These are phyloP conservation scores for Gynostemma pentaphyllum DNA, from an alignment of 306 rosid genomes.

Conservation along the genomic window DNA sequence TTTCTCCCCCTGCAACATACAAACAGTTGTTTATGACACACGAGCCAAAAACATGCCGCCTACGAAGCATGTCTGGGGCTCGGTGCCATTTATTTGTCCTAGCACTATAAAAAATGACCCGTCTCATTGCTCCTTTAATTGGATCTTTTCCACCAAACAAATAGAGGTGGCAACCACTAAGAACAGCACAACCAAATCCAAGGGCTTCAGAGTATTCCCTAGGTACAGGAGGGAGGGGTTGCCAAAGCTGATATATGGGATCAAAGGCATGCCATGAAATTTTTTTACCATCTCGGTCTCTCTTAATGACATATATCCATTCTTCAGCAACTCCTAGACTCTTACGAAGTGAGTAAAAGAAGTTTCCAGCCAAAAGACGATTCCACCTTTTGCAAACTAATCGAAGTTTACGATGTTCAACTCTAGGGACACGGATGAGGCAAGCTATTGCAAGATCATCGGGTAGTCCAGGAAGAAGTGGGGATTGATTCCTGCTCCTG, in stretches of 20 bases:
- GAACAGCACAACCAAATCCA: conserved; percentile 97
- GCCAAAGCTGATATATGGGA: conserved; percentile 94
- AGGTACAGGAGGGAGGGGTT: conserved; percentile 95
- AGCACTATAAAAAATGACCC: conserved; percentile 87
- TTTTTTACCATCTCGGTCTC: conserved; percentile 89
- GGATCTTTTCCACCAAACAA: conserved; percentile 96
- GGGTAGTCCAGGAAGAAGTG: conserved; percentile 93
- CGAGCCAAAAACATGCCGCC: conserved; percentile 81
- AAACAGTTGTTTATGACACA: conserved; percentile 94
- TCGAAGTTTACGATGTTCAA: conserved; percentile 85
- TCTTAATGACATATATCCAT: conserved; percentile 93
- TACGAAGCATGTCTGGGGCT: conserved; percentile 95
- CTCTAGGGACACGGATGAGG: conserved; percentile 84
- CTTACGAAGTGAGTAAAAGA: conserved; percentile 85
- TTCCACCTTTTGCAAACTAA: conserved; percentile 92
- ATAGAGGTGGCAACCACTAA: conserved; percentile 92
- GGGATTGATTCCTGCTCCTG: conserved; percentile 77
- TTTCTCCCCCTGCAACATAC: conserved; percentile 99
- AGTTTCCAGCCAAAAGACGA: conserved; percentile 84
- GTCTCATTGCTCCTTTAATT: conserved; percentile 79
- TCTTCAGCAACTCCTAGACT: conserved; percentile 99
- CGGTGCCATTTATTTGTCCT: conserved; percentile 97
- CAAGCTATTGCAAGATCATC: conserved; percentile 99
- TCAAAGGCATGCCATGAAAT: conserved; percentile 96
- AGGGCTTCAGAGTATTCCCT: conserved; percentile 85